Evolutionary conservation across 306 rosid species (phyloP), one percentile per base, ranked within the genome.

Genomic region (Sicyos edulis): DNA sequence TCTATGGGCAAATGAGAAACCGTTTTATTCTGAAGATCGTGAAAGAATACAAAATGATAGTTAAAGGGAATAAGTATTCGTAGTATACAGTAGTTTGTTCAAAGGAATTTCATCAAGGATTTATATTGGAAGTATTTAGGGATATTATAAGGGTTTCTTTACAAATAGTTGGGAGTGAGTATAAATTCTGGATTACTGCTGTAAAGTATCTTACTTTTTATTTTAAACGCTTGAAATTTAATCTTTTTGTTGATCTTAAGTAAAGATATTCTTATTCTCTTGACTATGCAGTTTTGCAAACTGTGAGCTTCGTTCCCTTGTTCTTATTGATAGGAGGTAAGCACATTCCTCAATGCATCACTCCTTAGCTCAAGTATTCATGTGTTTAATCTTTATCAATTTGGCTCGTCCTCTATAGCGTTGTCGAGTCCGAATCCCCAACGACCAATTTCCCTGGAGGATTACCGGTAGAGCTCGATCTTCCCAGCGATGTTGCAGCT

Each of bases 291-390:
- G 96, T 80, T 92, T 90, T 82, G 85, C 89, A 2, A 92, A 92
- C 61, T 87, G 98, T 59, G 98, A 90, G 84, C 96, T 92, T 70
- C 98, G 96, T 34, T 92, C 98, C 37, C 62, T 90, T 80, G 85
- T 90, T 26, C 76, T 88, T 57, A 53, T 88, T 67, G 98, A 92
- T 73, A 88, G 85, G 68, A 84, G 93, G 98, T 92, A 76, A 87
- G 91, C 76, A 69, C 52, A 21, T 42, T 45, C 55, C 19, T 66
- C 54, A 66, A 45, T 19, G 7, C 10, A 2, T 1, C 13, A 7
- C 6, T 44, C 22, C 45, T 40, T 40, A 2, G 13, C 21, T 19
- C 9, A 54, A 10, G 32, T n/a, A 44, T 11, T 66, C 54, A 66
- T 67, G 12, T 67, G 19, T 68, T 51, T 42, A 40, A 10, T 19